Percentiles rank a stretch among this genome's conserved stretches.
Evolutionary conservation across 208 protist species (phyloP).

Genomic region (Willaertia magna): DNA sequence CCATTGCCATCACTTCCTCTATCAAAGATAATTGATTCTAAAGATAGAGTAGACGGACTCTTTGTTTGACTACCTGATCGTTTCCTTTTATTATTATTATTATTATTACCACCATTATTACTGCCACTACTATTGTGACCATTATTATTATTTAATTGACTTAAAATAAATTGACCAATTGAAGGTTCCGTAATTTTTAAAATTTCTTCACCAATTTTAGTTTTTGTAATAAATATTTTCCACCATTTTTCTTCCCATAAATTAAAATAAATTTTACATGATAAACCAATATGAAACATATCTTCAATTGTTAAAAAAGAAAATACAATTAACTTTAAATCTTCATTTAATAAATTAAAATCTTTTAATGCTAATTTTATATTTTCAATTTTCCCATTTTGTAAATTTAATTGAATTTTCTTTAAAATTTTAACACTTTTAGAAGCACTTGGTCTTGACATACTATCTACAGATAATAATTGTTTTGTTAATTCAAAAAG

Average conservation of each 20-base stretch:
- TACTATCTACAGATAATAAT: neutral
- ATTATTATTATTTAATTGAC: neutral
- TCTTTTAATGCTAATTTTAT: neutral
- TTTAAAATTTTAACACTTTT: neutral
- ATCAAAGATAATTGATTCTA: neutral
- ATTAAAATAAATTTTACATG: neutral
- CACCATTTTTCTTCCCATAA: neutral
- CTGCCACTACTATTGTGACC: too few relatives aligned
- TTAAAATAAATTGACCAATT: neutral
- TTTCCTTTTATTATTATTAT: neutral
- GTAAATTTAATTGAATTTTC: neutral
- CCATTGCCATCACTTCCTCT: neutral
- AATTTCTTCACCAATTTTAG: neutral
- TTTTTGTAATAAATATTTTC: neutral
- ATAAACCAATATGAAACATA: neutral
- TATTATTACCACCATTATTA: neutral
- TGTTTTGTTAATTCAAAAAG: neutral
- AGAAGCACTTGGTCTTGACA: neutral
- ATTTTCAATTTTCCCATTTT: neutral
- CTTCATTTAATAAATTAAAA: neutral
- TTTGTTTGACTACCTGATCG: neutral
- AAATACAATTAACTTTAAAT: neutral
- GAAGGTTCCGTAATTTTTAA: neutral
- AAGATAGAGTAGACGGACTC: too few relatives aligned
- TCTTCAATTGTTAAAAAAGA: neutral